Base-by-base conservation (phyloP, 768 basidiomycete species). In the Mycena floridula region DNA sequence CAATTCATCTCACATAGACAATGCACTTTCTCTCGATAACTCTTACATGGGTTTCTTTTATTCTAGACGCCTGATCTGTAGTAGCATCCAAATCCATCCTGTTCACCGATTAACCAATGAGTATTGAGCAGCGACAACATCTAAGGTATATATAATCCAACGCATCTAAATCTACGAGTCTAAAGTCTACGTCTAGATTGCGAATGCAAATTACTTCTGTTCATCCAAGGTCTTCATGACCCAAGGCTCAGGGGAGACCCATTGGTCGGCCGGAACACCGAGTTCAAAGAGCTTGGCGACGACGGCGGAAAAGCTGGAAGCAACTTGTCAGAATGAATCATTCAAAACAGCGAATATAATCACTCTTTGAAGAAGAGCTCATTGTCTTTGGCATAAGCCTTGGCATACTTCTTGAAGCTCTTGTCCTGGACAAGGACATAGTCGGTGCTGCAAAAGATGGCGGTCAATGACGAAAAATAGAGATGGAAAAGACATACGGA, bases 281-380 rank as follows among this genome's bases (percentile, higher is more conserved):
- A 97, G 85, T 69, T 98, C 95, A 52, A 98, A 81, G 38, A 98
- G 79, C 50, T 77, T 82, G 35, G 79, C 57, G 46, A 93, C 79
- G 21, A 76, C 89, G 32, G 71, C 73, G 40, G 93, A 77, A 74
- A 97, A 98, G 67, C 92, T 94, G 40, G 21, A 24, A 44, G 16
- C 16, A 27, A 37, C 49, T 2, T 47, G 42, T 45, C 44, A 51
- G 39, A 37, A 48, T 38, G 30, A 21, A 16, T 25, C 7, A 26
- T 15, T 25, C 27, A 22, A 41, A 15, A 13, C 11, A 40, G 44
- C 24, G 25, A 22, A 18, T 13, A 24, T 16, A 18, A 86, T 53
- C 61, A 96, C 90, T 97, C 95, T 61, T 85, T 83, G 78, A 97
- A 97, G 79, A 89, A 99, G 18, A 88, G 70, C 5, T 85, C 77